A percentile compares a stretch with the other conserved stretches of the same genome.
These are phyloP conservation scores for Talaromyces marneffei DNA, from an alignment of 2,329 filamentous ascomycete genomes.

Conservation along the genomic window DNA sequence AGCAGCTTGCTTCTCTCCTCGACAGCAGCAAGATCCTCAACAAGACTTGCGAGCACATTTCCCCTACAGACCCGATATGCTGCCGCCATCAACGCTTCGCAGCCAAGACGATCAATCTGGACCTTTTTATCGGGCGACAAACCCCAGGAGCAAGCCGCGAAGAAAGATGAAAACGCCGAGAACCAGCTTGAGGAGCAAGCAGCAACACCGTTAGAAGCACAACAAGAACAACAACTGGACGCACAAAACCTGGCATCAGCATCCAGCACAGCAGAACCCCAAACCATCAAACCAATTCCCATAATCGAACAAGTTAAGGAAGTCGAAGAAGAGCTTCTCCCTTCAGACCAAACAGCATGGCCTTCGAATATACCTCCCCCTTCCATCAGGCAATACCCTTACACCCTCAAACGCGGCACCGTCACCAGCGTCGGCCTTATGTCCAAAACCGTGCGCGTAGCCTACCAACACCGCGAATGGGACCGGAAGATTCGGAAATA, in stretches of 20 bases:
- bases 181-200: background rate
- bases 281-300: background rate
- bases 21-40: background rate
- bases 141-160: background rate
- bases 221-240: background rate
- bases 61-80: background rate
- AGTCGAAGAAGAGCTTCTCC: background rate
- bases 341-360: background rate
- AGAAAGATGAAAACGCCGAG: background rate
- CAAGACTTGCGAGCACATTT: background rate
- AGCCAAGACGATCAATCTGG: conserved; percentile 3
- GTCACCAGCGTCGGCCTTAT: conserved; percentile 38
- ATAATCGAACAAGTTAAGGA: background rate
- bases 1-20: conserved; percentile 5
- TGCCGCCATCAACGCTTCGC: background rate
- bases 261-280: background rate
- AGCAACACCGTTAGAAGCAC: background rate
- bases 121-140: background rate
- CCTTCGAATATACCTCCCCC: conserved; percentile 9
- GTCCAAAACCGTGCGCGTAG: conserved; percentile 37
- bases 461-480: conserved; percentile 30
- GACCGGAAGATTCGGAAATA: conserved; percentile 34
- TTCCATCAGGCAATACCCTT: conserved; percentile 33
- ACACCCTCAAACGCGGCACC: conserved; percentile 33
- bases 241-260: background rate